Conservation (phyloP, 108 stramenopile species). For the Ochromonas danica region DNA sequence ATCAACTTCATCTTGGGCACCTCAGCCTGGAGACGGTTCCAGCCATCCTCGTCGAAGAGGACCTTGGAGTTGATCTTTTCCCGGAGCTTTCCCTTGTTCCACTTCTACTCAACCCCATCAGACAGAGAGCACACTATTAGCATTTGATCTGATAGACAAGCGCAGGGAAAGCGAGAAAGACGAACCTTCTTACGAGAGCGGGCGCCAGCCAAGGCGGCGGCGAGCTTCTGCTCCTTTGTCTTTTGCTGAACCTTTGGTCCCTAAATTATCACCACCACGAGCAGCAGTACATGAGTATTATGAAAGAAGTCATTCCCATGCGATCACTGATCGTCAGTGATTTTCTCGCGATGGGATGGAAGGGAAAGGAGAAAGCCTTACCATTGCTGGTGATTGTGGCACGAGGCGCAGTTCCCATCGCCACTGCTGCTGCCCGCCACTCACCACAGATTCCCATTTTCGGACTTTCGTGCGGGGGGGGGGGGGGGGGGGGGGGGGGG, state of each 20-base stretch:
- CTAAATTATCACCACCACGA: no score
- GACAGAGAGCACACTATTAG: not conserved
- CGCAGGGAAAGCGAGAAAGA: not conserved
- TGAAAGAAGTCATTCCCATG: no score
- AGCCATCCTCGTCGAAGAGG: conserved; percentile 95
- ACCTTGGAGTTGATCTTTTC: conserved; percentile 95
- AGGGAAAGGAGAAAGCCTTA: no score
- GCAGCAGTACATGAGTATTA: no score
- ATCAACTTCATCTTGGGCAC: conserved; percentile 99
- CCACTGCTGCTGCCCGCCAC: no score
- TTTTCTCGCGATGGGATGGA: no score
- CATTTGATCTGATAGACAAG: not conserved
- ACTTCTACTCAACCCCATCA: conserved; percentile 62
- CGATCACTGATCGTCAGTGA: no score
- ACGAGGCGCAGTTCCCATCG: no score
- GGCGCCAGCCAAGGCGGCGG: conserved; percentile 99
- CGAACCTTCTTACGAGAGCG: conserved; percentile 99
- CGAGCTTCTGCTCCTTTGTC: conserved; percentile 99
- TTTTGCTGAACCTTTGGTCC: conserved; percentile 77
- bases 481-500: no score
- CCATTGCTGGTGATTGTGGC: no score
- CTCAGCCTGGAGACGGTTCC: conserved; percentile 84
- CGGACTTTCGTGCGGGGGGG: no score
- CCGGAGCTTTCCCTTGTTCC: conserved; percentile 99
- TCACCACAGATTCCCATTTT: no score